Percentiles rank a stretch among this genome's conserved stretches.
These are phyloP conservation scores for Globisporangium recalcitrans DNA, from an alignment of 352 stramenopile species.

Conservation along the genomic window DNA sequence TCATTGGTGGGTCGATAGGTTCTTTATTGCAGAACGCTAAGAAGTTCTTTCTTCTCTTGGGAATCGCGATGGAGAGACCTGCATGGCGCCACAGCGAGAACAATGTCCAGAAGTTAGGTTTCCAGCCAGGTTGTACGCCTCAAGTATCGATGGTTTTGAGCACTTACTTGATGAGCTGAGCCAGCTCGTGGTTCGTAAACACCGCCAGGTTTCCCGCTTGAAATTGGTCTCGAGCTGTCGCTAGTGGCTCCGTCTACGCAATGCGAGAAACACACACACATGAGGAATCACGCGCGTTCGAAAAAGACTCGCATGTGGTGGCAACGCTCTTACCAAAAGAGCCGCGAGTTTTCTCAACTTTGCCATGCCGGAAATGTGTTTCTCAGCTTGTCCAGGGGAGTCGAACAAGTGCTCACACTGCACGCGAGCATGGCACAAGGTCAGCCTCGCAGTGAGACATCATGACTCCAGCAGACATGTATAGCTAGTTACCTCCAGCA, in stretches of 20 bases:
- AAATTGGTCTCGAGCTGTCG: slow-evolving; percentile 58
- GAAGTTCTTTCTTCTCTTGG: slow-evolving; percentile 40
- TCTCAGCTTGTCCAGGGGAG: slow-evolving; percentile 44
- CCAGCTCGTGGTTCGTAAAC: slow-evolving; percentile 42
- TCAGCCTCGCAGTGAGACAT: neutral
- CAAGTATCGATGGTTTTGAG: neutral
- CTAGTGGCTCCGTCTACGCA: slow-evolving; percentile 53
- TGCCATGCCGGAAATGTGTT: slow-evolving; percentile 39
- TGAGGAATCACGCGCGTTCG: too few relatives aligned
- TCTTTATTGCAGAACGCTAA: slow-evolving; percentile 23
- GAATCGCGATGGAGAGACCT: slow-evolving; percentile 68
- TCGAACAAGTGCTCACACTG: slow-evolving; percentile 47
- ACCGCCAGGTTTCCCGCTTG: slow-evolving; percentile 30
- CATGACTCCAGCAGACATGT: neutral
- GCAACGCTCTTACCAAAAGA: slow-evolving; percentile 37
- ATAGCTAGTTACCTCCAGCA: slow-evolving; percentile 44
- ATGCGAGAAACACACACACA: too few relatives aligned
- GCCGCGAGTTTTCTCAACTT: slow-evolving; percentile 44
- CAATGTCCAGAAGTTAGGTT: slow-evolving; percentile 1
- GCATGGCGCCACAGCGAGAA: neutral
- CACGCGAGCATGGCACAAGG: neutral
- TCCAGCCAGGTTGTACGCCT: neutral
- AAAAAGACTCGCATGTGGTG: neutral
- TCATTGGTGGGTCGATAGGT: neutral
- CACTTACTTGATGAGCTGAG: slow-evolving; percentile 41